Evolutionary conservation across 805 yeast species (phyloP), one percentile per base, ranked within the genome.

Genomic region (Wickerhamomyces pijperi): DNA sequence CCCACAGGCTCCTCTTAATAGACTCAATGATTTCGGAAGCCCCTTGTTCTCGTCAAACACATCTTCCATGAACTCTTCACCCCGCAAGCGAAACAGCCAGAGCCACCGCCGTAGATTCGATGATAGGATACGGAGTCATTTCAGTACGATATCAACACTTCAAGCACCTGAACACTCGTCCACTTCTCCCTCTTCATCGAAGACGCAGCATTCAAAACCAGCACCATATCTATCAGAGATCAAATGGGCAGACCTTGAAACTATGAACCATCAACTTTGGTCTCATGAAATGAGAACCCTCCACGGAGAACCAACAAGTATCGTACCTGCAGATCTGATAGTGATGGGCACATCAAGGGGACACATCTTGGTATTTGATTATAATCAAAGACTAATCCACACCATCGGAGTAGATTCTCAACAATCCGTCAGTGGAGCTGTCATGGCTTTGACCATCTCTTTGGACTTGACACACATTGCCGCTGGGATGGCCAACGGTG

Each of bases 281-380:
- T 56, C 67, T 2, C 54, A 55, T 1, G 46, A 56, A 12, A 52
- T 65, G 1, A 36, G 53, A 25, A 37, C 54, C 3, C 55, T 56
- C 8, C 66, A 68, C 47, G 88, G 90, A 0, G 64, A 68, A 2
- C 75, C 80, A 0, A 61, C 72, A 0, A 54, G 65, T 19, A 49
- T 76, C 13, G 54, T 64, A 0, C 62, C 71, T 0, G 65, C 72
- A 9, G 68, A 64, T 28, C 48, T 68, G 25, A 61, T 81, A 7
- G 75, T 75, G 0, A 49, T 87, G 7, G 96, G 94, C 2, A 87
- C 96, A 0, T 50, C 70, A 0, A 71, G 70, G 37, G 95, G 95
- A 2, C 61, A 56, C 29, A 62, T 85, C 0, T 56, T 83, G 5
- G 64, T 82, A 5, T 87, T 84, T 55, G 81, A 78, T 49, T 79